phyloP scores from a whole-genome alignment of 805 yeast species.

The Wickerhamomyces chaumierensis region DNA sequence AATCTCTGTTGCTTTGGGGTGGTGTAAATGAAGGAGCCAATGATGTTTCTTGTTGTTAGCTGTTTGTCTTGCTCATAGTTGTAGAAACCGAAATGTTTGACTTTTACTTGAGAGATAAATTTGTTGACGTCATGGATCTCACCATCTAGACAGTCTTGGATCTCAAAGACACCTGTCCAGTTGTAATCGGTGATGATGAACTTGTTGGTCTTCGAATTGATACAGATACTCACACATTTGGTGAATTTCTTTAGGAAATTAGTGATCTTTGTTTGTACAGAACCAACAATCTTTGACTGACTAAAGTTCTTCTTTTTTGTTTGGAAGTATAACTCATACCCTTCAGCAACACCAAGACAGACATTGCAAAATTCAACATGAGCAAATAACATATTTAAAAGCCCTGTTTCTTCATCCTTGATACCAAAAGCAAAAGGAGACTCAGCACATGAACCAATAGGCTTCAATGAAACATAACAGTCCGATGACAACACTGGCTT shows the following conservation, averaged over 20 bases:
- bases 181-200: constrained; percentile 18
- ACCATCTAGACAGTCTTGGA: constrained; percentile 16
- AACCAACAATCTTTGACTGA: constrained; percentile 6
- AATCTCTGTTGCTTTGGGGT: constrained; percentile 5
- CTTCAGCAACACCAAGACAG: constrained; percentile 16
- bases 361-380: constrained; percentile 16
- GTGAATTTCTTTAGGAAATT: constrained; percentile 17
- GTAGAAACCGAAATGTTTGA: constrained; percentile 14
- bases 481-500: constrained; percentile 5
- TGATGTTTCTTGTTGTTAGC: constrained; percentile 14
- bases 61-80: constrained; percentile 11
- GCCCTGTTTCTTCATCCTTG: constrained; percentile 8
- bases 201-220: constrained; percentile 15
- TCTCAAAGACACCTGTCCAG: constrained; percentile 18
- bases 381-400: constrained; percentile 12
- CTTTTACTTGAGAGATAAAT: constrained; percentile 16
- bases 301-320: constrained; percentile 7
- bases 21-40: constrained; percentile 13
- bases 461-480: constrained; percentile 10
- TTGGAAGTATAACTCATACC: constrained; percentile 17
- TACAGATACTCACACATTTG: constrained; percentile 18
- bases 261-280: constrained; percentile 13
- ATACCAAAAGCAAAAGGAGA: constrained; percentile 15
- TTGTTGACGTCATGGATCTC: constrained; percentile 15
- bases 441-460: constrained; percentile 16